phyloP scores from a whole-genome alignment of 1,139 yeast genomes.

The Yamadazyma aaseri region DNA sequence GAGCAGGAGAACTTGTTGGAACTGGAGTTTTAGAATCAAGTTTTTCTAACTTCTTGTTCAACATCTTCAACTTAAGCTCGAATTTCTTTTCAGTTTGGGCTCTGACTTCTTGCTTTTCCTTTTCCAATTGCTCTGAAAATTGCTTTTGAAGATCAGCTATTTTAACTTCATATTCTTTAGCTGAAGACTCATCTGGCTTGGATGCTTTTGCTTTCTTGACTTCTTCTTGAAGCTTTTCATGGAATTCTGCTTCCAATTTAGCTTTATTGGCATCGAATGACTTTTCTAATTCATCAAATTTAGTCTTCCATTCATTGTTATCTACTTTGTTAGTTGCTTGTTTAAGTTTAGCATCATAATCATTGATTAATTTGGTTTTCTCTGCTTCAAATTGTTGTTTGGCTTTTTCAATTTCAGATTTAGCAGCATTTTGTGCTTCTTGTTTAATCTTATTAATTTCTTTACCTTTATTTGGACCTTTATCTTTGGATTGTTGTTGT shows the following conservation, averaged over 20 bases:
- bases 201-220: constrained; percentile 17
- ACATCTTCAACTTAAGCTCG: constrained; percentile 42
- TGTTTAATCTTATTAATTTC: constrained; percentile 7
- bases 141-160: constrained; percentile 26
- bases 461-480: background rate
- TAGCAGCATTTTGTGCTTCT: constrained; percentile 11
- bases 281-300: constrained; percentile 20
- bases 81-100: constrained; percentile 39
- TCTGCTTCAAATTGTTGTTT: constrained; percentile 13
- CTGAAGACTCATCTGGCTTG: constrained; percentile 6
- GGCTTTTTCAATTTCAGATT: constrained; percentile 16
- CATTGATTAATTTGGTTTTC: constrained; percentile 12
- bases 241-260: constrained; percentile 20
- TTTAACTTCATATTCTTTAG: constrained; percentile 20
- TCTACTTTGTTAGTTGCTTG: background rate
- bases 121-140: constrained; percentile 29
- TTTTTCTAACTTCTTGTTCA: constrained; percentile 42
- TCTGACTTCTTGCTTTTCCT: constrained; percentile 30
- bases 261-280: constrained; percentile 19
- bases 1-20: constrained; percentile 2
- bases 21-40: constrained; percentile 15
- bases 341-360: constrained; percentile 13
- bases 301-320: constrained; percentile 12
- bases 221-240: constrained; percentile 18
- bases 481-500: background rate